Evolutionary conservation across 1,139 yeast species (phyloP).

Genomic region (Nakaseomyces bracarensis): DNA sequence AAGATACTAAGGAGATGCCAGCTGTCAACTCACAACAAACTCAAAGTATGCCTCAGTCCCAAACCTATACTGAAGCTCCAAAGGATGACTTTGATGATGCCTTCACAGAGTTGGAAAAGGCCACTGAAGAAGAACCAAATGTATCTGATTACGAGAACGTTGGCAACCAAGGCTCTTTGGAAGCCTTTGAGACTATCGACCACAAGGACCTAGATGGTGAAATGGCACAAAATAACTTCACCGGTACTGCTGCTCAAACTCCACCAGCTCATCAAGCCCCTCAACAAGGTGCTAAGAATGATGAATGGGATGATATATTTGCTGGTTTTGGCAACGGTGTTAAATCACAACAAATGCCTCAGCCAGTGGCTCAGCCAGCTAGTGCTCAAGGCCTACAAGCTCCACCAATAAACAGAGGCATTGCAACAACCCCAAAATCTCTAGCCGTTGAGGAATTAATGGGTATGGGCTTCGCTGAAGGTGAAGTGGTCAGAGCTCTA

Average conservation of each 20-base stretch:
- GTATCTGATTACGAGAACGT: conserved; percentile 20
- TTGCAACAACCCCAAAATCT: conserved; percentile 37
- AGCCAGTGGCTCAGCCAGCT: conserved; percentile 10
- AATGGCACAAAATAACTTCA: conserved; percentile 34
- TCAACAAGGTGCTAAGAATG: conserved; percentile 33
- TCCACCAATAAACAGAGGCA: conserved; percentile 26
- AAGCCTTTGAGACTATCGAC: conserved; percentile 24
- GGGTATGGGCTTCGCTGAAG: conserved; percentile 80
- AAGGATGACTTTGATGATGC: conserved; percentile 49
- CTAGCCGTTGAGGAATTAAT: conserved; percentile 63
- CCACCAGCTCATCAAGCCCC: conserved; percentile 11
- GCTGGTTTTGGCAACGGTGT: conserved; percentile 70
- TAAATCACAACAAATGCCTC: conserved; percentile 9
- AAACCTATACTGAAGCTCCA: conserved; percentile 23
- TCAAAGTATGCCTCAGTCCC: conserved; percentile 1
- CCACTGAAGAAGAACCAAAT: conserved; percentile 39
- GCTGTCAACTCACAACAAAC: background rate
- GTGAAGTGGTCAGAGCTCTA: conserved; percentile 61
- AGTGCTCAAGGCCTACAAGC: conserved; percentile 7
- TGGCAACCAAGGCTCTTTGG: conserved; percentile 16
- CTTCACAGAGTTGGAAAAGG: conserved; percentile 4
- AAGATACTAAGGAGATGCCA: conserved; percentile 18
- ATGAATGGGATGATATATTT: conserved; percentile 92
- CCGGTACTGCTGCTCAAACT: conserved; percentile 24
- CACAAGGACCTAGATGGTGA: conserved; percentile 29